Evolutionary conservation across 2,329 filamentous ascomycete genomes (phyloP).

Genomic region (Microthyrium microscopicum): DNA sequence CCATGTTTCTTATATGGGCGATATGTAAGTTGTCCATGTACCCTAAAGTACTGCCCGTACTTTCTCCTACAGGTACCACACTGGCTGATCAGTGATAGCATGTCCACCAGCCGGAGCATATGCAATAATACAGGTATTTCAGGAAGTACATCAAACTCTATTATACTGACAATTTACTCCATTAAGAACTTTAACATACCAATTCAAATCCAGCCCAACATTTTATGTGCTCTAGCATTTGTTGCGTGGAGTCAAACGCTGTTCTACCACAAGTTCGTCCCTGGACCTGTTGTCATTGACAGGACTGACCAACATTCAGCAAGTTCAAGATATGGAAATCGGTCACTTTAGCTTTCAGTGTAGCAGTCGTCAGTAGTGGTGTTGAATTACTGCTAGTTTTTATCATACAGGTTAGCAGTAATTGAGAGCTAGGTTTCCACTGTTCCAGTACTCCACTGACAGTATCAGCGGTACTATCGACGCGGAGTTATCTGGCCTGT

Average conservation of each 20-base stretch:
- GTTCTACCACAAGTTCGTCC: slow-evolving; percentile 31
- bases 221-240: slow-evolving; percentile 32
- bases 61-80: neutral
- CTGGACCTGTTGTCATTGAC: neutral
- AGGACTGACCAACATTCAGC: neutral
- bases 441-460: neutral
- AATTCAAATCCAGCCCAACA: slow-evolving; percentile 37
- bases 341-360: slow-evolving; percentile 12
- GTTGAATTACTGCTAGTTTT: slow-evolving; percentile 40
- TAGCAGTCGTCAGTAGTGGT: slow-evolving; percentile 36
- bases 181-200: slow-evolving; percentile 37
- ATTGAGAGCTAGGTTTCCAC: neutral
- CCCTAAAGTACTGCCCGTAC: neutral
- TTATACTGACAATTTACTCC: neutral
- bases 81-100: slow-evolving; percentile 17
- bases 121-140: slow-evolving; percentile 29
- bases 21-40: slow-evolving; percentile 23
- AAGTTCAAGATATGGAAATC: slow-evolving; percentile 7
- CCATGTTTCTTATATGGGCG: slow-evolving; percentile 50
- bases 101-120: slow-evolving; percentile 35
- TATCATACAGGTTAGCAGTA: slow-evolving; percentile 36
- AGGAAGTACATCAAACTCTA: neutral
- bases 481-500: slow-evolving; percentile 37
- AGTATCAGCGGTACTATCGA: slow-evolving; percentile 31
- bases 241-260: slow-evolving; percentile 36